Base-by-base conservation (phyloP, 805 yeast species). In the Candida yuanshanica region DNA sequence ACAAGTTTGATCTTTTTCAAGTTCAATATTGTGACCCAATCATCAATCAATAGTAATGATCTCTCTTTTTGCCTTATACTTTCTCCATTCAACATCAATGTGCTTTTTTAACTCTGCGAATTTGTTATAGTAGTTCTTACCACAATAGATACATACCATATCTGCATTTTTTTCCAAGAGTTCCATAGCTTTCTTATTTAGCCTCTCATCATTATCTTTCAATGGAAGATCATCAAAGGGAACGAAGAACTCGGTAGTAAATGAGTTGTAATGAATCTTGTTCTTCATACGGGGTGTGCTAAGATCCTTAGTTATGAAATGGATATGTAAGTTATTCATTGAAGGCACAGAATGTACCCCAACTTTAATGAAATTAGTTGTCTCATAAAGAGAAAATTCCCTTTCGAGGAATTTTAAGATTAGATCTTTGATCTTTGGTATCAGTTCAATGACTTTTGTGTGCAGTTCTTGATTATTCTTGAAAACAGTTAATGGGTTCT, bases 271-370 rank as follows among this genome's bases (percentile, higher is more conserved):
- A 58, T 86, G 95, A 41, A 68, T 70, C 44, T 71, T 75, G 49
- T 77, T 66, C 56, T 83, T 85, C 63, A 85, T 42, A 20, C 66
- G 52, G 0, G 62, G 62, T 9, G 84, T 75, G 48, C 65, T 52
- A 52, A 81, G 72, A 58, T 86, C 95, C 37, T 63, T 66, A 0
- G 89, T 78, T 36, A 86, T 68, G 20, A 86, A 76, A 62, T 86
- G 95, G 16, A 86, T 64, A 53, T 86, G 95, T 35, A 85, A 51
- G 55, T 86, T 83, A 31, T 60, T 61, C 70, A 85, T 56, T 1
- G 89, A 80, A 3, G 95, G 95, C 2, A 71, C 70, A 5, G 83
- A 60, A 59, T 86, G 95, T 20, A 84, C 70, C 1, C 95, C 91
- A 8, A 70, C 72, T 44, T 65, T 63, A 8, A 83, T 64, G 27